phyloP scores from a whole-genome alignment of 208 protist genomes.

The Wallacemonas sp. region DNA sequence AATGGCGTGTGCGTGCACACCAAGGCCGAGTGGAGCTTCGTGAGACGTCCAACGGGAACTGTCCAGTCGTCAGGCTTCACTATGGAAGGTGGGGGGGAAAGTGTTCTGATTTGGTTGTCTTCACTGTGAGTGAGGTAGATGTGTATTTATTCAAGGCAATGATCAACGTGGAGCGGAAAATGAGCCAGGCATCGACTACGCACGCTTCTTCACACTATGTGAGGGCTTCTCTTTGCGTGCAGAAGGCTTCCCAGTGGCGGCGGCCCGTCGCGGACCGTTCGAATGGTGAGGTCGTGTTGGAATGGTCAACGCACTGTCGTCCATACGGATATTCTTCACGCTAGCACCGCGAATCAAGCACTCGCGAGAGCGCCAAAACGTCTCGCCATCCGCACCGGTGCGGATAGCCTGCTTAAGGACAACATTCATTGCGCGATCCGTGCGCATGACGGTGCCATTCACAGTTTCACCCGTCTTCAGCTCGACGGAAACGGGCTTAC shows the following conservation, averaged over 20 bases:
- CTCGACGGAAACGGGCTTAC: slow-evolving; percentile 79
- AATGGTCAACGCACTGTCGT: slow-evolving; percentile 47
- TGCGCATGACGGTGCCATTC: slow-evolving; percentile 79
- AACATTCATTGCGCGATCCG: slow-evolving; percentile 83
- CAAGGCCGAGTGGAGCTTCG: too few relatives aligned
- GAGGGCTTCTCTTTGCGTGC: slow-evolving; percentile 13
- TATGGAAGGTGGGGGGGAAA: too few relatives aligned
- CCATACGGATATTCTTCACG: slow-evolving; percentile 79
- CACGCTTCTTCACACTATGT: slow-evolving; percentile 15
- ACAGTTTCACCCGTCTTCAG: slow-evolving; percentile 67
- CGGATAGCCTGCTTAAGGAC: slow-evolving; percentile 78
- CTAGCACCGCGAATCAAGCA: slow-evolving; percentile 72
- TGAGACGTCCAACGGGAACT: too few relatives aligned
- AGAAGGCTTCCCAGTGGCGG: neutral
- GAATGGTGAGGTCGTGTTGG: neutral
- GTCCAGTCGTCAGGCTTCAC: too few relatives aligned
- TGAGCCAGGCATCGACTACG: neutral
- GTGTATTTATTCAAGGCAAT: too few relatives aligned
- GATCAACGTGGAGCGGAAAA: too few relatives aligned
- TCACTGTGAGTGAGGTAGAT: too few relatives aligned
- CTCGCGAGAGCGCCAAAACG: slow-evolving; percentile 74
- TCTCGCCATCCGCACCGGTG: slow-evolving; percentile 54
- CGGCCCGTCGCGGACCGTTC: neutral
- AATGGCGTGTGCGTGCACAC: too few relatives aligned
- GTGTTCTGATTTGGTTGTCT: too few relatives aligned